phyloP scores from a whole-genome alignment of 1,139 yeast species.

The Tardiomyces digboiensis region DNA sequence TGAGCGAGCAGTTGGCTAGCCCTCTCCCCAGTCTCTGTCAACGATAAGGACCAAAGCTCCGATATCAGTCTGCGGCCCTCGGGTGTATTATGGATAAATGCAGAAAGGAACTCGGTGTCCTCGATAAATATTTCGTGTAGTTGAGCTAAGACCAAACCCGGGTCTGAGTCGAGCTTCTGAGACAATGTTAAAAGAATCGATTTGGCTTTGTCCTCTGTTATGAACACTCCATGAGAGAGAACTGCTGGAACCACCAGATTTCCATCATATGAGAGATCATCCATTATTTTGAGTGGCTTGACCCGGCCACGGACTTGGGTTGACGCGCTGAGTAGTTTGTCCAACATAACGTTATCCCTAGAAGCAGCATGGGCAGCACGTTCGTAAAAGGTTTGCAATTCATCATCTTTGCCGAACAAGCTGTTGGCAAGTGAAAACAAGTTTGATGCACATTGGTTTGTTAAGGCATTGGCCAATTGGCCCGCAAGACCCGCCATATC shows the following conservation, averaged over 20 bases:
- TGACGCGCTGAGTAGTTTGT: not conserved
- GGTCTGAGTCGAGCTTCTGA: too few species aligned
- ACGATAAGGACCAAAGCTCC: not conserved
- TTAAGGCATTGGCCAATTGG: not conserved
- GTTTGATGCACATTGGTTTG: not conserved
- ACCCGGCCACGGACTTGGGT: not conserved
- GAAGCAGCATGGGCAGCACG: not conserved
- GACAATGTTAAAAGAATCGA: not conserved
- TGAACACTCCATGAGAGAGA: not conserved
- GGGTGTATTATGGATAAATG: not conserved
- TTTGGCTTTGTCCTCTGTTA: not conserved
- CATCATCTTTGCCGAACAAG: not conserved
- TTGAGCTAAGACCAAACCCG: too few species aligned
- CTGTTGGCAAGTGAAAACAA: not conserved
- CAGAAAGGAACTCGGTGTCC: not conserved
- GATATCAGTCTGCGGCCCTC: not conserved
- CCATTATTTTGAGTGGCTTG: not conserved
- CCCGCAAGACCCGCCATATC: not conserved
- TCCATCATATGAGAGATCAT: not conserved
- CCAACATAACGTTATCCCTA: not conserved
- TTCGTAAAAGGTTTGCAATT: not conserved
- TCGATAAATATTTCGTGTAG: not conserved
- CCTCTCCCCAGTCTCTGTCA: not conserved
- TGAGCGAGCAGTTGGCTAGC: not conserved
- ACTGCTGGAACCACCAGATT: not conserved